Evolutionary conservation across 2,329 filamentous ascomycete species (phyloP), one percentile per base, ranked within the genome.

Genomic region (Fusarium agapanthi): DNA sequence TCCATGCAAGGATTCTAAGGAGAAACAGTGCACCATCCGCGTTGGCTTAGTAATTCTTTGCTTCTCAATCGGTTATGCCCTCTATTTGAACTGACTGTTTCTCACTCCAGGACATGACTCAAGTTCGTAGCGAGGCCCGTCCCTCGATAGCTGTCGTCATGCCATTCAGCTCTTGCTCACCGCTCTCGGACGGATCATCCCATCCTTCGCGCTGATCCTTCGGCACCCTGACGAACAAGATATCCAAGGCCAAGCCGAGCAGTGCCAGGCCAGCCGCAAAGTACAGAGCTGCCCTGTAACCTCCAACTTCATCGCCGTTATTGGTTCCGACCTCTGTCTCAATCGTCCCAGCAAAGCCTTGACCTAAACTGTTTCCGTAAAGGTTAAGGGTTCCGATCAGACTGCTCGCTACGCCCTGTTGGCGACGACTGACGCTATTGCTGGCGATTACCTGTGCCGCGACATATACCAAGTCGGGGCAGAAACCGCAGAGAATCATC

Each of bases 371-470:
- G 53, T 76, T 76, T 3, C 80, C 80, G 20, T 82, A 81, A 7
- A 80, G 67, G 38, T 80, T 80, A 1, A 82, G 68, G 1, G 77
- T 79, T 5, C 86, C 86, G 13, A 89, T 82, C 6, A 89, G 76
- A 20, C 82, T 85, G 0, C 83, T 85, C 0, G 86, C 87, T 6
- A 88, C 80, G 0, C 87, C 87, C 56, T 89, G 86, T 28, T 89
- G 81, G 10, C 82, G 80, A 6, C 81, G 79, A 6, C 75, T 80
- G 35, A 88, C 86, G 2, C 82, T 83, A 62, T 88, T 87, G 60
- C 86, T 88, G 0, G 86, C 85, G 60, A 88, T 87, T 9, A 89
- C 85, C 65, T 88, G 85, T 0, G 85, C 85, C 0, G 85, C 85
- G 0, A 85, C 84, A 59, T 84, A 87, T 10, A 87, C 81, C 6